Conservation (phyloP, 2,329 filamentous ascomycete genomes). For the Hypoxylon sp. region DNA sequence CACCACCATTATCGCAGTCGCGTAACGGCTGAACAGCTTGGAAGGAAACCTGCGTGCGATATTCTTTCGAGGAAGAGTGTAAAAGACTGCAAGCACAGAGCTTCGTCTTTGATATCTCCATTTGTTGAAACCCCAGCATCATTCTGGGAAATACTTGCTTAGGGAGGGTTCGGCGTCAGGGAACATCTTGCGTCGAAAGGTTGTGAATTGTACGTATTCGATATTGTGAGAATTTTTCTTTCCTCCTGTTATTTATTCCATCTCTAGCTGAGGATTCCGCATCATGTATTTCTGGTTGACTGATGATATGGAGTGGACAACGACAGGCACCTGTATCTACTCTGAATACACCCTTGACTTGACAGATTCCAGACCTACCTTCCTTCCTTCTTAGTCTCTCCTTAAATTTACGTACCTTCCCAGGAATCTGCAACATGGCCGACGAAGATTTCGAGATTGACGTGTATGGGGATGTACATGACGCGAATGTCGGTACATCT, state of each 20-base stretch:
- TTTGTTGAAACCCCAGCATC: constrained; percentile 52
- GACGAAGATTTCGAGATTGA: constrained; percentile 82
- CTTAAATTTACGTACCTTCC: constrained; percentile 54
- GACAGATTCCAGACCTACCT: constrained; percentile 50
- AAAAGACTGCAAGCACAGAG: constrained; percentile 72
- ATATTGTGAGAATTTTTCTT: constrained; percentile 58
- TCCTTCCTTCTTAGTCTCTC: constrained; percentile 49
- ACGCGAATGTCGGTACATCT: constrained; percentile 63
- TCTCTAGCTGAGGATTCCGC: constrained; percentile 36
- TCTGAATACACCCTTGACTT: constrained; percentile 58
- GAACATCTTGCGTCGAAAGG: constrained; percentile 44
- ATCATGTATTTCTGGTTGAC: constrained; percentile 54
- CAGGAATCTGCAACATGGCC: constrained; percentile 65
- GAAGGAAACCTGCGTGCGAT: constrained; percentile 31
- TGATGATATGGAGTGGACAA: constrained; percentile 56
- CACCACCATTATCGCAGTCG: constrained; percentile 42
- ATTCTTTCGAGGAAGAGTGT: constrained; percentile 41
- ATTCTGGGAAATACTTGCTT: constrained; percentile 36
- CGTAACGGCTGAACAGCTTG: constrained; percentile 30
- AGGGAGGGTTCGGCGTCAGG: constrained; percentile 35
- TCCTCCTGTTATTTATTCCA: constrained; percentile 52
- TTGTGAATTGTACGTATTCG: constrained; percentile 70
- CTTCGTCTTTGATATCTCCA: constrained; percentile 69
- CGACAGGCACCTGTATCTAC: constrained; percentile 60
- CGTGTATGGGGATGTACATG: constrained; percentile 74